phyloP scores from a whole-genome alignment of 129 eudicot species.

The Gnaphalium uliginosum region DNA sequence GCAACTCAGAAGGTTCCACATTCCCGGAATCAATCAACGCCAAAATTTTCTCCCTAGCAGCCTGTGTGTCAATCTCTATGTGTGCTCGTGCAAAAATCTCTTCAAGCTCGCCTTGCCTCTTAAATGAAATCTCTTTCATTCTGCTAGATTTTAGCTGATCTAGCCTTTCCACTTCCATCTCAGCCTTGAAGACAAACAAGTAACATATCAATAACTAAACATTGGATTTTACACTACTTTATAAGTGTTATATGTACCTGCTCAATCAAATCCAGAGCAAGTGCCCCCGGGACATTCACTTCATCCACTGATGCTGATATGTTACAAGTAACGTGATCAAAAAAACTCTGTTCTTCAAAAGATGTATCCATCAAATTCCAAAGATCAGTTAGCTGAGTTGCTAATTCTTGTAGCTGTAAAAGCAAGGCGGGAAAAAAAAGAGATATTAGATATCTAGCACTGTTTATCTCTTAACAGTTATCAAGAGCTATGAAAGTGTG shows the following conservation, averaged over 20 bases:
- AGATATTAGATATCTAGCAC: not conserved
- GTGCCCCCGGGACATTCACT: conserved; percentile 58
- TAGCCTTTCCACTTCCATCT: conserved; percentile 65
- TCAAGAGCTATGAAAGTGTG: conserved; percentile 11
- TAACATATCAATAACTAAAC: not conserved
- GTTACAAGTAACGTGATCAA: conserved; percentile 55
- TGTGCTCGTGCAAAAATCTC: conserved; percentile 71
- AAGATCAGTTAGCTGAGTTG: conserved; percentile 55
- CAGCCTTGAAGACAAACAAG: conserved; percentile 41
- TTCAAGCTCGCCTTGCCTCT: conserved; percentile 75
- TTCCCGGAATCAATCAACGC: conserved; percentile 64
- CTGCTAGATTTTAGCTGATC: conserved; percentile 62
- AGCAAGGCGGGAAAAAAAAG: not conserved
- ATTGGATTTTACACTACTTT: not conserved
- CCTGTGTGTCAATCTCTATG: conserved; percentile 60
- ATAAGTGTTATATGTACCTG: conserved; percentile 41
- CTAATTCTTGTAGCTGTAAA: conserved; percentile 67
- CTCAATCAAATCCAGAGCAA: conserved; percentile 64
- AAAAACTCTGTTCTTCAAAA: conserved; percentile 47
- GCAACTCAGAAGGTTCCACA: conserved; percentile 48
- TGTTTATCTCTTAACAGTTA: not conserved
- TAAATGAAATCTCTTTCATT: conserved; percentile 75
- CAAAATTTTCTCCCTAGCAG: conserved; percentile 59
- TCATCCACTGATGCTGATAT: conserved; percentile 58
- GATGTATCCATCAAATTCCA: conserved; percentile 74